phyloP scores from a whole-genome alignment of 768 basidiomycete genomes.

The Lepiota brunneoincarnata region DNA sequence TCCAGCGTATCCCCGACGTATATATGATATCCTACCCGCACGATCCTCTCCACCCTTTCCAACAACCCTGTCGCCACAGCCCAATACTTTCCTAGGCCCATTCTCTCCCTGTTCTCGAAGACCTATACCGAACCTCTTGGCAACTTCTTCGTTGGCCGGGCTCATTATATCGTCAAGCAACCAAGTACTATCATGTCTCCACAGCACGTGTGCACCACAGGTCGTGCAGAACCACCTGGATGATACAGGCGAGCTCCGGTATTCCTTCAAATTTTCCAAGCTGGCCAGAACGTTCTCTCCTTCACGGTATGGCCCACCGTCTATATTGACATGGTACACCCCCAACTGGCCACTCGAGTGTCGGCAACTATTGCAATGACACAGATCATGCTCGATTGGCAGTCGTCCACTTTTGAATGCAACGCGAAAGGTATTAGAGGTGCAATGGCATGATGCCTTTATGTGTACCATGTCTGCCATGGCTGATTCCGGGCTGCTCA shows the following conservation, averaged over 20 bases:
- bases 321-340: slow-evolving; percentile 13
- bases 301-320: neutral
- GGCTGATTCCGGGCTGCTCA: no score
- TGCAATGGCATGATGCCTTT: slow-evolving; percentile 27
- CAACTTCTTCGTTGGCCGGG: neutral
- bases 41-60: slow-evolving; percentile 23
- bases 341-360: slow-evolving; percentile 27
- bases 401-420: slow-evolving; percentile 19
- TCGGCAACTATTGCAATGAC: slow-evolving; percentile 29
- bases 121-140: neutral
- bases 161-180: neutral
- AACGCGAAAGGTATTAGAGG: slow-evolving; percentile 23
- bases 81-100: slow-evolving; percentile 17
- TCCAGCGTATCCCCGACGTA: slow-evolving; percentile 28
- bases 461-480: slow-evolving; percentile 11
- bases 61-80: slow-evolving; percentile 24
- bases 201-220: slow-evolving; percentile 28
- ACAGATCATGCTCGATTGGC: slow-evolving; percentile 21
- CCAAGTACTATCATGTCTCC: neutral
- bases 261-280: slow-evolving; percentile 17
- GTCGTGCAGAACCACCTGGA: slow-evolving; percentile 26
- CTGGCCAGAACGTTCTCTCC: neutral
- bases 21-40: slow-evolving; percentile 21
- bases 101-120: slow-evolving; percentile 8
- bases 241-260: slow-evolving; percentile 18